Evolutionary conservation across 176 grass and related monocot genomes (phyloP).

Genomic region (Canna indica): DNA sequence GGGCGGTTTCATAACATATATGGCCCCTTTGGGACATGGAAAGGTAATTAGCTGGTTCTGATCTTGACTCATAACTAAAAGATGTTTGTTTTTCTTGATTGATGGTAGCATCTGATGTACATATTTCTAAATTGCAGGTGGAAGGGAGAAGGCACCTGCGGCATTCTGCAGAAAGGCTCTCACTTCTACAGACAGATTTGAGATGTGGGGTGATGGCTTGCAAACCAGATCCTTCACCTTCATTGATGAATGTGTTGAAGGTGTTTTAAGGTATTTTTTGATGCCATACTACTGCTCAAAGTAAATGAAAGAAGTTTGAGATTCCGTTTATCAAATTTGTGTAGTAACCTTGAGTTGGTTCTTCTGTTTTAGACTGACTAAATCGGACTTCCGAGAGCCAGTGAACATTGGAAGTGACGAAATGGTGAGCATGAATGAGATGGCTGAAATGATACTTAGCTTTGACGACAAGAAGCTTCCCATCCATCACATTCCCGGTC

Average conservation of each 20-base stretch:
- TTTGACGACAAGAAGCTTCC: slow-evolving; percentile 5
- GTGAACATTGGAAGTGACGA: slow-evolving; percentile 13
- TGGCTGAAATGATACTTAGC: slow-evolving; percentile 12
- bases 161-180: slow-evolving; percentile 12
- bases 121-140: neutral
- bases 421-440: slow-evolving; percentile 18
- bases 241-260: slow-evolving; percentile 11
- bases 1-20: slow-evolving; percentile 11
- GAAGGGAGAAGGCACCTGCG: slow-evolving; percentile 16
- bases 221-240: slow-evolving; percentile 16
- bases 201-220: slow-evolving; percentile 18
- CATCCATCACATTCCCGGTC: slow-evolving; percentile 12
- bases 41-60: neutral
- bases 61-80: neutral
- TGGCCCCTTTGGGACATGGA: slow-evolving; percentile 14
- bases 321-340: neutral
- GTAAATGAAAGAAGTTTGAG: too few species aligned
- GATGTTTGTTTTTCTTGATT: neutral
- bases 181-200: slow-evolving; percentile 2
- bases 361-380: neutral
- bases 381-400: slow-evolving; percentile 10
- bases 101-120: neutral
- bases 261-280: slow-evolving; percentile 1
- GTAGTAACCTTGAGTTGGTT: too few species aligned
- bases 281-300: neutral